phyloP scores from a whole-genome alignment of 2,329 filamentous ascomycete genomes.

The Albifimbria verrucaria region DNA sequence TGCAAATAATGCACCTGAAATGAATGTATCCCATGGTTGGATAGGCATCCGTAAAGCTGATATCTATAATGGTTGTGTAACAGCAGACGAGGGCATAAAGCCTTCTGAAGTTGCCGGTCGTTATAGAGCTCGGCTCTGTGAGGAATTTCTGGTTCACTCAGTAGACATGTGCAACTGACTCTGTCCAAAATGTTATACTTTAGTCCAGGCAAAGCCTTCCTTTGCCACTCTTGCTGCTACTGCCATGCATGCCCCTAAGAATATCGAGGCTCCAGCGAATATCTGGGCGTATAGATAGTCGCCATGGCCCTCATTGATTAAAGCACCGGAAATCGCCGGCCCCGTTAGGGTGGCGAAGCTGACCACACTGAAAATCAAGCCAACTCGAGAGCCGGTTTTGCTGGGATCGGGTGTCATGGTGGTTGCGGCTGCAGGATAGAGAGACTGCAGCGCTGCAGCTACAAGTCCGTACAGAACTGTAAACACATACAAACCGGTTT shows the following conservation, averaged over 20 bases:
- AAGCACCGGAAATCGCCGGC: constrained; percentile 20
- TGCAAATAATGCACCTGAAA: too few species aligned
- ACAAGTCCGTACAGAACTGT: constrained; percentile 46
- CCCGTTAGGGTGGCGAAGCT: constrained; percentile 25
- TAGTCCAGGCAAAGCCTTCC: constrained; percentile 7
- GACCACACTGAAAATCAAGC: constrained; percentile 31
- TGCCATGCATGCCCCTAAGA: constrained; percentile 17
- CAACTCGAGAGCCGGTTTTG: constrained; percentile 29
- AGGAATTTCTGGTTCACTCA: too few species aligned
- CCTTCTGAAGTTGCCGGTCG: too few species aligned
- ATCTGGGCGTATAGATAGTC: constrained; percentile 19
- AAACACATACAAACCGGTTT: constrained; percentile 21
- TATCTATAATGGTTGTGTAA: too few species aligned
- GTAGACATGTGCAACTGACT: not conserved
- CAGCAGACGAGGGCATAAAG: too few species aligned
- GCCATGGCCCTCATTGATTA: constrained; percentile 14
- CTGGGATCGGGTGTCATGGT: constrained; percentile 31
- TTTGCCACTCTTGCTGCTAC: constrained; percentile 14
- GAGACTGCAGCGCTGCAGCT: constrained; percentile 44
- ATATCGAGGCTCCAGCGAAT: constrained; percentile 17
- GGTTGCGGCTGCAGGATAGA: constrained; percentile 48
- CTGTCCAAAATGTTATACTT: not conserved
- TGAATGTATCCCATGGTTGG: too few species aligned
- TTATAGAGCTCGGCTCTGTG: too few species aligned
- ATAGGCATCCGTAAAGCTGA: too few species aligned